Evolutionary conservation across 441 rosid genomes (phyloP).

Genomic region (Flueggea neowawraea): DNA sequence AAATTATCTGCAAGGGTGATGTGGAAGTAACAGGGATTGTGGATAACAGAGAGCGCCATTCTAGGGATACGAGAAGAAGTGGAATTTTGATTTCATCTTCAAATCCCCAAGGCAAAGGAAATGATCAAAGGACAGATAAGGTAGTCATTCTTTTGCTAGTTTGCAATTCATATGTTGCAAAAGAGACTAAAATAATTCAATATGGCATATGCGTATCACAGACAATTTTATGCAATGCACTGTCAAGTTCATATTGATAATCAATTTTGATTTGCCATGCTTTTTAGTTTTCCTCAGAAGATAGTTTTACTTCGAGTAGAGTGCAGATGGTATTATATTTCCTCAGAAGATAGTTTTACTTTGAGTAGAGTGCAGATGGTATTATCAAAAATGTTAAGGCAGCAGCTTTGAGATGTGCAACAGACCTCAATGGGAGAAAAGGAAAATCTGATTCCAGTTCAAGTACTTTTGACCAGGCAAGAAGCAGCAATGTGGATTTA

Average conservation of each 20-base stretch:
- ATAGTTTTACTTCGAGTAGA: conserved; percentile 17
- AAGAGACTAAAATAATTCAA: neutral
- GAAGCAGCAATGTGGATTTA: conserved; percentile 21
- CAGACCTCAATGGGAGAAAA: conserved; percentile 17
- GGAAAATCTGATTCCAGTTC: conserved; percentile 17
- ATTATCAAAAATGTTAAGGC: conserved; percentile 11
- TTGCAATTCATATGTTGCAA: neutral
- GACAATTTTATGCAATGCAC: too few relatives aligned
- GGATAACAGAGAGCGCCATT: conserved; percentile 8
- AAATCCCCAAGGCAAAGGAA: conserved; percentile 16
- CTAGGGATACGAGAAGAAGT: conserved; percentile 24
- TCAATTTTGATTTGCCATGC: conserved; percentile 8
- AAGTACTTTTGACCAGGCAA: conserved; percentile 5
- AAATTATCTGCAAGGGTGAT: conserved; percentile 12
- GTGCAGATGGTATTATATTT: too few relatives aligned
- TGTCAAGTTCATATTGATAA: too few relatives aligned
- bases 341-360: conserved; percentile 14
- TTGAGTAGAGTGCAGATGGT: conserved; percentile 31
- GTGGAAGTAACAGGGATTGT: conserved; percentile 15
- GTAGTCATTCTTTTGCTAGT: conserved; percentile 9
- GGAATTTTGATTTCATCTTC: conserved; percentile 15
- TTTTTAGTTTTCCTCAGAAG: conserved; percentile 5
- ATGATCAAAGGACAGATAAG: conserved; percentile 13
- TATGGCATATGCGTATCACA: too few relatives aligned
- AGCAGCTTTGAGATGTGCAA: conserved; percentile 17